phyloP scores from a whole-genome alignment of 2,329 filamentous ascomycete genomes.

The Alternaria gansuensis region DNA sequence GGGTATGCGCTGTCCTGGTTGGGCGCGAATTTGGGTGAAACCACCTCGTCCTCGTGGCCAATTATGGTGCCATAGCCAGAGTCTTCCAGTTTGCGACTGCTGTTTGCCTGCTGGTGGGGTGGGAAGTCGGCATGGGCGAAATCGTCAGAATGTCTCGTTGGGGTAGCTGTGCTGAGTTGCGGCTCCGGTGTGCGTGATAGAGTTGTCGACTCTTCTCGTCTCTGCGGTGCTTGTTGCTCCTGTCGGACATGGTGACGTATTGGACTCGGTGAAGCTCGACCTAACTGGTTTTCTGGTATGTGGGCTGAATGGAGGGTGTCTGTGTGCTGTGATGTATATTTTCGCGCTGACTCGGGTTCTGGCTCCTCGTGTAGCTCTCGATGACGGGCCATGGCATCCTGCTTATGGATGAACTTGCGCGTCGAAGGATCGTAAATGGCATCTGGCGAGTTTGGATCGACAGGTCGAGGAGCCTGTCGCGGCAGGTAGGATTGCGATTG shows the following conservation, averaged over 20 bases:
- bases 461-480: constrained; percentile 31
- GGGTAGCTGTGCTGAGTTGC: constrained; percentile 19
- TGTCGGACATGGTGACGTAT: constrained; percentile 26
- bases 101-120: constrained; percentile 36
- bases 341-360: constrained; percentile 30
- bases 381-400: constrained; percentile 48
- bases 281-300: constrained; percentile 18
- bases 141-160: constrained; percentile 52
- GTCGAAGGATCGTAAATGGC: constrained; percentile 52
- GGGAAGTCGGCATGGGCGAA: constrained; percentile 54
- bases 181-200: constrained; percentile 15
- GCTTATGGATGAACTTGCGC: constrained; percentile 50
- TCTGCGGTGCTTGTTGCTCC: constrained; percentile 22
- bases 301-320: constrained; percentile 24
- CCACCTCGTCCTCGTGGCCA: constrained; percentile 16
- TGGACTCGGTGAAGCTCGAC: constrained; percentile 32
- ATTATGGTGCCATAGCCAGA: constrained; percentile 19
- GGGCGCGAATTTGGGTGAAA: constrained; percentile 32
- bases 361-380: constrained; percentile 43
- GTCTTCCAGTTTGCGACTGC: constrained; percentile 29
- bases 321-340: constrained; percentile 35
- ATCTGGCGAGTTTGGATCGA: constrained; percentile 50
- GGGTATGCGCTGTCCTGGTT: constrained; percentile 45
- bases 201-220: constrained; percentile 23
- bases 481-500: constrained; percentile 31